A percentile compares a stretch with the other conserved stretches of the same genome.
Conservation (phyloP, 352 stramenopile species). For the Globisporangium heterothallicum region DNA sequence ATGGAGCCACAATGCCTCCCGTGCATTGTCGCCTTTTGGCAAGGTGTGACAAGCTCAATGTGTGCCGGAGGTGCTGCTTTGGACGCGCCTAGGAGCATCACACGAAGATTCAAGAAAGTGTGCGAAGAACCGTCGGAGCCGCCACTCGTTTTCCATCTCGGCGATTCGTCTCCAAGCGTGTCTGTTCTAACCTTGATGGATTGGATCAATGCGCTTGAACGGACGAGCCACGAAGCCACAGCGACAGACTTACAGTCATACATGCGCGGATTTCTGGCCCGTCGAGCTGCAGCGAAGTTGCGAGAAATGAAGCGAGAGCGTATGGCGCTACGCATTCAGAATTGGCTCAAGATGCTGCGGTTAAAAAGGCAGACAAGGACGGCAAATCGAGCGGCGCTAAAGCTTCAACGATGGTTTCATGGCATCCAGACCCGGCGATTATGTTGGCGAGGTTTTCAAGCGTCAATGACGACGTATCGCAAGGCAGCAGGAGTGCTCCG, state of each 20-base stretch:
- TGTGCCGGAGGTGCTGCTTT: not conserved
- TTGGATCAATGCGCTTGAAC: conserved; percentile 16
- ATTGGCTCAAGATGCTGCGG: conserved; percentile 20
- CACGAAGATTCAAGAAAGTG: conserved; percentile 12
- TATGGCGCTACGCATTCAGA: conserved; percentile 14
- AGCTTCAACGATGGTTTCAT: conserved; percentile 24
- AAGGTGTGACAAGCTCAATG: conserved; percentile 13
- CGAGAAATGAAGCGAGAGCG: conserved; percentile 16
- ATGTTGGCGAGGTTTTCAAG: conserved; percentile 20
- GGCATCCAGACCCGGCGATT: conserved; percentile 9
- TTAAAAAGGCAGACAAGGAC: conserved; percentile 15
- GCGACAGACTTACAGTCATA: conserved; percentile 16
- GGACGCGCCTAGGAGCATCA: not conserved
- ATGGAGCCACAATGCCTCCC: conserved; percentile 17
- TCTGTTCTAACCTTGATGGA: conserved; percentile 10
- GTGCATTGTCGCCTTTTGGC: conserved; percentile 37
- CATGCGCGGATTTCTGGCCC: conserved; percentile 6
- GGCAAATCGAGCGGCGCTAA: conserved; percentile 11
- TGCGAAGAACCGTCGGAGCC: conserved; percentile 7
- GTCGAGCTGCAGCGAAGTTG: conserved; percentile 15
- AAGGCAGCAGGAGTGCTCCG: not conserved
- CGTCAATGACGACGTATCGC: conserved; percentile 11
- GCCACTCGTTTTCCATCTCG: not conserved
- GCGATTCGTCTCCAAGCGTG: not conserved
- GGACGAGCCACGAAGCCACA: conserved; percentile 8